A percentile compares a stretch with the other conserved stretches of the same genome.
Evolutionary conservation across 2,329 filamentous ascomycete species (phyloP).

Genomic region (Arachnomyces sp.): DNA sequence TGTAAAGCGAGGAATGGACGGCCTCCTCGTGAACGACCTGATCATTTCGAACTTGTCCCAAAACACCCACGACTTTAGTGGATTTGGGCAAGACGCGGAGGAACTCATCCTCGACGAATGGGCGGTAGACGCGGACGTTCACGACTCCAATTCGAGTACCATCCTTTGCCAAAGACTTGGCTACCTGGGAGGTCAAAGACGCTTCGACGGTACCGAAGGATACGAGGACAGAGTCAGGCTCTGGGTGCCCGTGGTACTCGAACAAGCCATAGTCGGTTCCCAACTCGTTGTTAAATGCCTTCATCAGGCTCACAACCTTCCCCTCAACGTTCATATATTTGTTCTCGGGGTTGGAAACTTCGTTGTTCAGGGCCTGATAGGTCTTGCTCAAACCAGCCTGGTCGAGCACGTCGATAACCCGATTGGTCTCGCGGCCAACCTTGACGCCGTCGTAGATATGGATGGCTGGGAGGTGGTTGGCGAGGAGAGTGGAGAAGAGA

Average conservation of each 20-base stretch:
- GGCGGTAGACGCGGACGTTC: constrained; percentile 87
- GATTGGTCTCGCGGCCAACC: constrained; percentile 71
- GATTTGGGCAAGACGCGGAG: constrained; percentile 69
- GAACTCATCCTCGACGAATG: constrained; percentile 93
- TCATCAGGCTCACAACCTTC: constrained; percentile 61
- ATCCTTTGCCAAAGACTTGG: constrained; percentile 60
- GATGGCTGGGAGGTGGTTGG: constrained; percentile 69
- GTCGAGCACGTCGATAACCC: constrained; percentile 73
- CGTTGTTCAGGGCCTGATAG: constrained; percentile 59
- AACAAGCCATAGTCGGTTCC: constrained; percentile 90
- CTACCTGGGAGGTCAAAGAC: constrained; percentile 74
- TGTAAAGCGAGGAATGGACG: constrained; percentile 76
- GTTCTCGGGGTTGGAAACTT: constrained; percentile 54
- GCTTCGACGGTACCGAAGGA: constrained; percentile 89
- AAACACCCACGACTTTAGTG: constrained; percentile 66
- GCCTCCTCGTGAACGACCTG: constrained; percentile 64
- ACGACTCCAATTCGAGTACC: constrained; percentile 77
- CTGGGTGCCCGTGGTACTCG: constrained; percentile 80
- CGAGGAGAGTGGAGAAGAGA: constrained; percentile 73
- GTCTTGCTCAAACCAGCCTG: constrained; percentile 59
- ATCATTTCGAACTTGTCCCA: constrained; percentile 77
- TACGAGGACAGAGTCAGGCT: constrained; percentile 74
- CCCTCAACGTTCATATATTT: constrained; percentile 63
- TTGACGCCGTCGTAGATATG: constrained; percentile 84
- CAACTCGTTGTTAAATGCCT: constrained; percentile 77